These are phyloP conservation scores for Populus hybrid DNA, from an alignment of 441 rosid species.

Conservation along the genomic window DNA sequence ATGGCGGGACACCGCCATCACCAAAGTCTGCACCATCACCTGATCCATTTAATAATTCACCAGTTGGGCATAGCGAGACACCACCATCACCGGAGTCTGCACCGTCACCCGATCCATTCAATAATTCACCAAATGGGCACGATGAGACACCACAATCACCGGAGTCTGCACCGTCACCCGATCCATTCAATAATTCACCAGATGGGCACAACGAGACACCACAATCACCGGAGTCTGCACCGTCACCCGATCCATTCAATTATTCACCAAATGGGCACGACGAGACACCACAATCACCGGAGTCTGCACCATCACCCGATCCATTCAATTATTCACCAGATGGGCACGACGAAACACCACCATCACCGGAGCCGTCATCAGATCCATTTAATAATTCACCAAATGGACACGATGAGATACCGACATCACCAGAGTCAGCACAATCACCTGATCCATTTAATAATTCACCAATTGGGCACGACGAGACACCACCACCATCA, in stretches of 20 bases:
- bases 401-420: no score
- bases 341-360: no score
- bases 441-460: no score
- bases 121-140: no score
- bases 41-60: background rate
- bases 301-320: background rate
- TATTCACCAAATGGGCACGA: background rate
- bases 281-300: background rate
- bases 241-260: conserved; percentile 9
- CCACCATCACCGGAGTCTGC: background rate
- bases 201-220: background rate
- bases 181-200: background rate
- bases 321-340: no score
- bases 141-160: background rate
- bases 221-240: background rate
- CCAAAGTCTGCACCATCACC: background rate
- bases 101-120: background rate
- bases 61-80: background rate
- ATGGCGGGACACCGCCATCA: background rate
- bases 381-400: no score
- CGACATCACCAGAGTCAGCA: no score
- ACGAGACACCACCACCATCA: background rate
- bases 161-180: background rate
- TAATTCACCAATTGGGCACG: background rate
- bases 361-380: no score